A percentile compares a stretch with the other conserved stretches of the same genome.
These are phyloP conservation scores for Obba rivulosa DNA, from an alignment of 768 basidiomycete genomes.

Conservation along the genomic window DNA sequence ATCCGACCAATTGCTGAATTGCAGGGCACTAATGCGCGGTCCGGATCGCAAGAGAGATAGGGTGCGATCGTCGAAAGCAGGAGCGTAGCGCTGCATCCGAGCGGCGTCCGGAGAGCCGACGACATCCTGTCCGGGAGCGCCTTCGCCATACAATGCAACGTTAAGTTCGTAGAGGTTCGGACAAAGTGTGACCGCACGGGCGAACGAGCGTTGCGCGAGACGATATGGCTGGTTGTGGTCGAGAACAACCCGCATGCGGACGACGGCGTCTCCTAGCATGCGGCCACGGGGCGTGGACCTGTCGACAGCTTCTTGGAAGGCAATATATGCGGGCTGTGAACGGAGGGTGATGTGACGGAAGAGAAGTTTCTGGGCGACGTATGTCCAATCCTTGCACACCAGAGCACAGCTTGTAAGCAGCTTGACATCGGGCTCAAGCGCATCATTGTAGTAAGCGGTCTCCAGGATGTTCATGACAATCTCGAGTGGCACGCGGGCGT, in stretches of 20 bases:
- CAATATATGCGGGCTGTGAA: constrained; percentile 45
- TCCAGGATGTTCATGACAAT: constrained; percentile 61
- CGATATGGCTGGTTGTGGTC: constrained; percentile 65
- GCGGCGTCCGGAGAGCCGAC: constrained; percentile 30
- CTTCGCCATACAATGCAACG: constrained; percentile 56
- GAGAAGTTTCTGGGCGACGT: constrained; percentile 57
- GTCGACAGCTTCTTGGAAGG: constrained; percentile 50
- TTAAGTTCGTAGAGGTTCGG: constrained; percentile 52
- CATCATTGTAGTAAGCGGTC: constrained; percentile 38
- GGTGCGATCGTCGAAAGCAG: constrained; percentile 31
- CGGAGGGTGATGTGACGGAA: constrained; percentile 53
- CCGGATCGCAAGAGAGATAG: constrained; percentile 48
- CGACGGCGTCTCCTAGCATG: constrained; percentile 48
- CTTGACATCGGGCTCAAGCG: constrained; percentile 28
- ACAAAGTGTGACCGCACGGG: constrained; percentile 50
- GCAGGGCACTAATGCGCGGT: constrained; percentile 48
- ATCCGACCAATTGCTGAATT: constrained; percentile 70
- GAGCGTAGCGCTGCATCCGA: constrained; percentile 12
- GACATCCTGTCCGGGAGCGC: constrained; percentile 44
- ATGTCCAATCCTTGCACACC: constrained; percentile 64
- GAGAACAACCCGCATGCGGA: constrained; percentile 48
- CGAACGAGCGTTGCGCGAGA: constrained; percentile 52
- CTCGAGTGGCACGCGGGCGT: constrained; percentile 51
- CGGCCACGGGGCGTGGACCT: constrained; percentile 41
- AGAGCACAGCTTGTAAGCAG: constrained; percentile 53